A percentile compares a stretch with the other conserved stretches of the same genome.
These are phyloP conservation scores for Neurospora hispaniola DNA, from an alignment of 495 filamentous ascomycete species.

Conservation along the genomic window DNA sequence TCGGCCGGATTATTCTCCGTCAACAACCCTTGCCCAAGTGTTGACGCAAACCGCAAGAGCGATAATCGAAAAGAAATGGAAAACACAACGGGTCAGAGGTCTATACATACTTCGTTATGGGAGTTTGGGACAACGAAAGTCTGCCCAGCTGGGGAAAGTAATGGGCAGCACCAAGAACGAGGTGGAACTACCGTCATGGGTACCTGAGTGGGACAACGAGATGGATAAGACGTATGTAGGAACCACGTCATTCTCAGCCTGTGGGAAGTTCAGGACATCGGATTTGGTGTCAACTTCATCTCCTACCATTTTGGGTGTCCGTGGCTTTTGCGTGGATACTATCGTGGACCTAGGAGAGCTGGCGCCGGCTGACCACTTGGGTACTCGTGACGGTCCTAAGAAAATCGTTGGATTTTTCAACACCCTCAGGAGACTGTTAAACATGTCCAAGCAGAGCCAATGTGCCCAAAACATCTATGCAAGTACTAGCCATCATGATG, in stretches of 20 bases:
- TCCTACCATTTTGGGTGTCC: background rate
- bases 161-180: conserved; percentile 3
- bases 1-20: conserved; percentile 1
- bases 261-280: background rate
- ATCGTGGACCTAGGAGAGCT: background rate
- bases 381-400: background rate
- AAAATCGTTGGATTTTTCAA: background rate
- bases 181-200: conserved; percentile 5
- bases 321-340: conserved; percentile 1
- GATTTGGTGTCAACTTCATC: background rate
- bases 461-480: background rate
- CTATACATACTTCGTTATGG: background rate
- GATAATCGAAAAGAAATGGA: background rate
- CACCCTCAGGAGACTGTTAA: background rate
- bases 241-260: background rate
- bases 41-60: conserved; percentile 4
- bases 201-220: conserved; percentile 5
- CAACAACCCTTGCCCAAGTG: background rate
- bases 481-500: background rate
- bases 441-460: background rate
- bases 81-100: background rate
- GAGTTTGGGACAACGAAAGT: background rate
- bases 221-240: background rate
- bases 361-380: background rate
- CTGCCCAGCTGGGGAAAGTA: background rate